phyloP scores from a whole-genome alignment of 2,329 filamentous ascomycete genomes.

The Paraphaeosphaeria sporulosa region DNA sequence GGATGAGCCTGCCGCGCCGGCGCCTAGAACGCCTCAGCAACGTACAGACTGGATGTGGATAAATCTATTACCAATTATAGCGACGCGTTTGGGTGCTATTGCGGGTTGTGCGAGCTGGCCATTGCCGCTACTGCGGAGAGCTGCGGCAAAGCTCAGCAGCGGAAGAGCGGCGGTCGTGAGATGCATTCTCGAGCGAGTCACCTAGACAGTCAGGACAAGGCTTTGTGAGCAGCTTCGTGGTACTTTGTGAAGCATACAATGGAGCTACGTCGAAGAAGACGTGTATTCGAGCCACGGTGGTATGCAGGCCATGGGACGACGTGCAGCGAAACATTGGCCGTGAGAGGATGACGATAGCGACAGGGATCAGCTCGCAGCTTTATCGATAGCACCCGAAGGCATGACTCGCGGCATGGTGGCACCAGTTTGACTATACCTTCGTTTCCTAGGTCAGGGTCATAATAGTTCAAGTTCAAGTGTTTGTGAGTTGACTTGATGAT shows the following conservation, averaged over 20 bases:
- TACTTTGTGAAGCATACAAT: neutral
- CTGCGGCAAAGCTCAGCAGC: constrained; percentile 27
- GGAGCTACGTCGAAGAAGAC: neutral
- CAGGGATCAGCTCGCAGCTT: constrained; percentile 9
- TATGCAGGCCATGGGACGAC: neutral
- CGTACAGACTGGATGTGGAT: neutral
- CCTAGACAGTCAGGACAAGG: neutral
- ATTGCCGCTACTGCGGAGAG: constrained; percentile 24
- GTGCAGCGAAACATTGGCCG: neutral
- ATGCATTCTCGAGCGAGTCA: constrained; percentile 11
- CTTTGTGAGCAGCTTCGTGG: neutral
- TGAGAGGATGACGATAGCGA: constrained; percentile 2
- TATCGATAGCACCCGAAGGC: constrained; percentile 6
- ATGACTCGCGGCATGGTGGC: neutral
- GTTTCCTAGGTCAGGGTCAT: neutral
- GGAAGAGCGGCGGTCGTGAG: constrained; percentile 12
- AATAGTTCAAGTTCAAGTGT: neutral
- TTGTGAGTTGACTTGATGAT: neutral
- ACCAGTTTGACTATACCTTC: neutral
- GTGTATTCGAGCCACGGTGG: neutral
- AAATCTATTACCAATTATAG: constrained; percentile 44
- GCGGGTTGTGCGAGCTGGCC: constrained; percentile 13
- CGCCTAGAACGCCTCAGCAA: constrained; percentile 65
- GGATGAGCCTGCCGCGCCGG: constrained; percentile 87
- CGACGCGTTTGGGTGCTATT: constrained; percentile 40